phyloP scores from a whole-genome alignment of 75 land plant genomes.

The Selaginella moellendorffii region DNA sequence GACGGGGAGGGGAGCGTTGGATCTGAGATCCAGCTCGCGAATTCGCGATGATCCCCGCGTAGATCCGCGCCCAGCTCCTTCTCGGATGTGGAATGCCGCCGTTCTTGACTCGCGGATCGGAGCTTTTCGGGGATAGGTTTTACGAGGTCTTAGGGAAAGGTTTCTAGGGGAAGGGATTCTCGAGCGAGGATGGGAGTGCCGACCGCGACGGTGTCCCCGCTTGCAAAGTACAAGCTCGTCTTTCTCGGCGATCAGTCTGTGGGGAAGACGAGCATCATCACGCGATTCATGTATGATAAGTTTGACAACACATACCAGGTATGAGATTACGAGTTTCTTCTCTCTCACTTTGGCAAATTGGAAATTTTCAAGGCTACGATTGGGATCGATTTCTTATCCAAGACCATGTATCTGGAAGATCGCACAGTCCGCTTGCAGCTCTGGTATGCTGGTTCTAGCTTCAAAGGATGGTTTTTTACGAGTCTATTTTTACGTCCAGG shows the following conservation, averaged over 20 bases:
- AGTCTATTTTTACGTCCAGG: slow-evolving; percentile 15
- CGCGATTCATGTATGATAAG: slow-evolving; percentile 43
- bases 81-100: too few relatives aligned
- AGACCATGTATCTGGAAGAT: slow-evolving; percentile 47
- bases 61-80: too few relatives aligned
- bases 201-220: slow-evolving; percentile 42
- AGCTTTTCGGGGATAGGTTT: too few relatives aligned
- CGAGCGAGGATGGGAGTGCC: slow-evolving; percentile 7
- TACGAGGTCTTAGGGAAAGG: too few relatives aligned
- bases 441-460: slow-evolving; percentile 44
- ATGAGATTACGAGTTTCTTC: too few relatives aligned
- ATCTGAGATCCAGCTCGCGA: too few relatives aligned
- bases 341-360: too few relatives aligned
- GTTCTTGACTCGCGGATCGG: too few relatives aligned
- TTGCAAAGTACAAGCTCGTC: slow-evolving; percentile 52
- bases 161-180: too few relatives aligned
- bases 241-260: slow-evolving; percentile 52
- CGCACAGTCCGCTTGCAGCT: slow-evolving; percentile 40
- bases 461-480: slow-evolving; percentile 22
- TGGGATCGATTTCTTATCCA: slow-evolving; percentile 41
- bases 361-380: slow-evolving; percentile 38
- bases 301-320: slow-evolving; percentile 45
- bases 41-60: too few relatives aligned
- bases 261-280: slow-evolving; percentile 51
- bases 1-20: too few relatives aligned